Base-by-base conservation (phyloP, 2,329 filamentous ascomycete species). In the Neopestalotiopsis rosae region DNA sequence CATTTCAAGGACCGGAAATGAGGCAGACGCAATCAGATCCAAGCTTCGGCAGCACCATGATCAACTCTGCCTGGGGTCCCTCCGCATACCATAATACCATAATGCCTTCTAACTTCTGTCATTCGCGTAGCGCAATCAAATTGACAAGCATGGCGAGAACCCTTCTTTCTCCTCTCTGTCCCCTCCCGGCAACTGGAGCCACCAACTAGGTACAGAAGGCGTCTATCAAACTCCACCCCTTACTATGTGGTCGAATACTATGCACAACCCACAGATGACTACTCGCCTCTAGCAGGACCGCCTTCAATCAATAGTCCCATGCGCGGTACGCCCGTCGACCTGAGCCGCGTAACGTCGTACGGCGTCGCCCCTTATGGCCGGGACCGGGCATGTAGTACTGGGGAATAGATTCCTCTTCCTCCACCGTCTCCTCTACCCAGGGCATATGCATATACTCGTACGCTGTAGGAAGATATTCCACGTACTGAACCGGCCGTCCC, bases 21-120 rank as follows among this genome's bases (percentile, higher is more conserved):
- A 67, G 49, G 65, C 30, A 40, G 56, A 67, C 65, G 56, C 56
- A 67, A 67, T 40, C 65, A 67, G 63, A 66, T 66, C 63, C 24
- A 57, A 66, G 45, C 63, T 66, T 58, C 63, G 63, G 49, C 52
- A 52, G 20, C 49, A 49, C 28, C 28, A 57, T n/a, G 24, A 45
- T 24, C 61, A 64, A 20, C 38, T 38, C 34, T 7, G 5, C 14
- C 40, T 38, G 45, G 14, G 40, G 17, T 10, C 61, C 12, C 24
- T 40, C 32, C 24, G 5, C 24, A 34, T 59, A 59, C 57, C 24
- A 30, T 30, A 30, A 30, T 59, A 59, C 57, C 24, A 30, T 30
- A 30, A 30, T 59, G 57, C 12, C 28, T 34, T 59, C 57, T 13
- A 59, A 59, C 57, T 34, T 30, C 30, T 59, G 57, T 34, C 24